Base-by-base conservation (phyloP, 495 filamentous ascomycete species). In the Achaetomiella virescens region DNA sequence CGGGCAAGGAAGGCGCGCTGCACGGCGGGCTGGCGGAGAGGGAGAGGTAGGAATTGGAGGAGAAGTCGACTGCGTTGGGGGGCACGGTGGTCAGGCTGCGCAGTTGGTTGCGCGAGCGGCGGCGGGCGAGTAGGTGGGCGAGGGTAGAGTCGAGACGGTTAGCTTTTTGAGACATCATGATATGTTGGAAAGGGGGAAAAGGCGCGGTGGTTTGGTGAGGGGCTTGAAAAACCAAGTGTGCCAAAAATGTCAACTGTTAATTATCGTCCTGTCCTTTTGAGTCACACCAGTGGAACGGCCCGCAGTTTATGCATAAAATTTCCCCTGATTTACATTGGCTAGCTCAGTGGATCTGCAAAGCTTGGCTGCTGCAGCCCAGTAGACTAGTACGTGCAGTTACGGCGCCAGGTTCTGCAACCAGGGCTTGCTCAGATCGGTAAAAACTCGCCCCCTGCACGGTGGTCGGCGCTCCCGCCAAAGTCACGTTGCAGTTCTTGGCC, bases 41-140 rank as follows among this genome's bases (percentile, higher is more conserved):
- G 0, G 82, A 84, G 20, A 86, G 78, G 58, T 83, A 85, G 55
- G 78, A 76, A 59, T 86, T 86, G 46, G 79, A 82, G n/a, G 79
- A 82, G 65, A 86, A 85, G 66, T 86, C 83, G 3, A 73, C 67
- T 15, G 67, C 62, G 44, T 60, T 57, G 4, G 69, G 20, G 11
- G 67, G 63, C 0, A 70, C 55, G 22, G 67, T 66, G 41, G 69
- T 81, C 15, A 85, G 70, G 10, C 52, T 50, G 22, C 78, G 71
- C 40, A 80, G 60, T 41, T 55, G 65, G 29, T 66, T 57, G 21
- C 67, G 66, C 12, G 61, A 52, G 48, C 56, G 48, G 21, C 65
- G 70, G 22, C 66, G 70, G 3, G 57, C 60, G 44, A 72, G 54
- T 38, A 70, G 61, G 9, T 60, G 37, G 10, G 48, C 55, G 12